These are phyloP conservation scores for Chaetomium fimeti DNA, from an alignment of 495 filamentous ascomycete species.

Conservation along the genomic window DNA sequence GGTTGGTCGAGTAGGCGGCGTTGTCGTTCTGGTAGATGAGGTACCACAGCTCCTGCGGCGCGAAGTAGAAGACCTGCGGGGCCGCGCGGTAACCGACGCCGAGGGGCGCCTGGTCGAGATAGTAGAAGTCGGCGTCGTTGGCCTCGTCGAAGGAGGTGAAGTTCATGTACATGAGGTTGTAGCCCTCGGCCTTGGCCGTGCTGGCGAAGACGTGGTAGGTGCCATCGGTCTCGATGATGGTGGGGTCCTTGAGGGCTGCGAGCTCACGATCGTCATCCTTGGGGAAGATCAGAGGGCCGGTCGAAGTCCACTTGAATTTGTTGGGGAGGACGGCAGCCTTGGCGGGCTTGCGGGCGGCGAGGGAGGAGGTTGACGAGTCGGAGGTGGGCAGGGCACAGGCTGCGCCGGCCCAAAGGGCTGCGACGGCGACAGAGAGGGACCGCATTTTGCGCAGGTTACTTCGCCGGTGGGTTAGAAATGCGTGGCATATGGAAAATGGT, in stretches of 20 bases:
- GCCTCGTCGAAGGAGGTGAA: constrained; percentile 28
- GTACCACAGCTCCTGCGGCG: constrained; percentile 33
- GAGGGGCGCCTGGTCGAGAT: constrained; percentile 31
- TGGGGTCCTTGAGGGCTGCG: constrained; percentile 34
- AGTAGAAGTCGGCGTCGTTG: constrained; percentile 22
- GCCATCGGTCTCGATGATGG: constrained; percentile 27
- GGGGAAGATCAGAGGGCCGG: constrained; percentile 27
- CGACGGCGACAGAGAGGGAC: neutral
- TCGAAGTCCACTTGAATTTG: constrained; percentile 28
- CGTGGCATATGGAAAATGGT: neutral
- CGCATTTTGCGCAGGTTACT: neutral
- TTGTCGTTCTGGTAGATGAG: constrained; percentile 35
- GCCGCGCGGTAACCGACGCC: constrained; percentile 32
- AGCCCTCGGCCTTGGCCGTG: constrained; percentile 26
- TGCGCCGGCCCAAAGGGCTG: constrained; percentile 8
- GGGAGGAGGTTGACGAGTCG: neutral
- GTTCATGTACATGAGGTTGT: constrained; percentile 32
- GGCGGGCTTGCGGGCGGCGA: neutral
- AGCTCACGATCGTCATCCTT: constrained; percentile 28
- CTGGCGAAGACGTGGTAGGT: constrained; percentile 36
- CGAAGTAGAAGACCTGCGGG: constrained; percentile 31
- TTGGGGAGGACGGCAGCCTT: constrained; percentile 1
- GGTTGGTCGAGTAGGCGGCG: constrained; percentile 35
- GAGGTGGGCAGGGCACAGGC: constrained; percentile 3
- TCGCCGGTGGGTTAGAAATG: neutral